Evolutionary conservation across 441 rosid species (phyloP).

Genomic region (Flueggea neowawraea): DNA sequence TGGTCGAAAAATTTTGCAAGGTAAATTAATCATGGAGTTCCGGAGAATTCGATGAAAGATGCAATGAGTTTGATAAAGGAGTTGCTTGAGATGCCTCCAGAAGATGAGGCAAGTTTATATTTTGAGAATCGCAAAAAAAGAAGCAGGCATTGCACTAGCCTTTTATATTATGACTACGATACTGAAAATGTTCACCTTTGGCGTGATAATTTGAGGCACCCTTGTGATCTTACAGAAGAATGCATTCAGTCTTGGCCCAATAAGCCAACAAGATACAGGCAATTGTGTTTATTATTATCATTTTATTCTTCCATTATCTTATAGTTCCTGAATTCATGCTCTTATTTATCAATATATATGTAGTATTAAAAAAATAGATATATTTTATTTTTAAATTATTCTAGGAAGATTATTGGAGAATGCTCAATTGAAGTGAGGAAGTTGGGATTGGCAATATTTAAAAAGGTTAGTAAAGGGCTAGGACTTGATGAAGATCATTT

Average conservation of each 20-base stretch:
- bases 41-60: background rate
- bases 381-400: too few species aligned
- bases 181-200: conserved; percentile 21
- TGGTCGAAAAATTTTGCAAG: too few species aligned
- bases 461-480: too few species aligned
- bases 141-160: conserved; percentile 27
- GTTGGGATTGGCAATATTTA: too few species aligned
- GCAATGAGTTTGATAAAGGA: conserved; percentile 24
- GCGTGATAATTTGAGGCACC: conserved; percentile 37
- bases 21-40: too few species aligned
- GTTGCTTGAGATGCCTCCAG: conserved; percentile 26
- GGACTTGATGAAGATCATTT: too few species aligned
- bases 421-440: too few species aligned
- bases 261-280: conserved; percentile 36
- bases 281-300: background rate
- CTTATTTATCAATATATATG: too few species aligned
- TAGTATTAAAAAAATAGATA: too few species aligned
- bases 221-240: conserved; percentile 28
- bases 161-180: background rate
- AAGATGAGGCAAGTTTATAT: conserved; percentile 25
- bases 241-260: conserved; percentile 29
- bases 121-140: conserved; percentile 20
- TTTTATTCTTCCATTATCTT: too few species aligned
- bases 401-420: too few species aligned
- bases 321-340: too few species aligned